Base-by-base conservation (phyloP, 148 eudicot species). In the Vaccinium darrowii region DNA sequence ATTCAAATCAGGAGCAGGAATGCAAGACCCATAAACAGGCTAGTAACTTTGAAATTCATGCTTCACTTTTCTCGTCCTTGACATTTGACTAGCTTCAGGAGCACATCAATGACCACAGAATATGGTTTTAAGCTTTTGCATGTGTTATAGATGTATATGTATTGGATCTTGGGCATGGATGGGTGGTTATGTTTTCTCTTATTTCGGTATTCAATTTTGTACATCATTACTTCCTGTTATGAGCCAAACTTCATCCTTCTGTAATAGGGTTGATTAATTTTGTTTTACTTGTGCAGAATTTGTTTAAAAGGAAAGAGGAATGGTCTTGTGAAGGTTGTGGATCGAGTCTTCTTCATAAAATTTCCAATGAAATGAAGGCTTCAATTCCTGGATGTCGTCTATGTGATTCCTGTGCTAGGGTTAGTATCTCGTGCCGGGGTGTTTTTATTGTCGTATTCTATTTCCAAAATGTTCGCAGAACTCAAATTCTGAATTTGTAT, bases 261-360 rank as follows among this genome's bases (percentile, higher is more conserved):
- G 14, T 43, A 21, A 51, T 49, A 43, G 60, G 36, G 58, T 80
- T 49, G 33, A 18, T 5, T 77, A 71, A 84, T 67, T 51, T 84
- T 82, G 39, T 60, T 58, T 78, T 12, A 19, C 79, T 84, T 79
- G 67, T 82, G 85, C 92, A 95, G 95, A 90, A 90, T 76, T 80
- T 81, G 5, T 58, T 82, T 7, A 81, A 80, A 56, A 87, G 75
- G 82, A 84, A 91, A 84, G 91, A 82, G 53, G 73, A 90, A 76
- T 86, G 86, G 84, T 90, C 88, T 54, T 94, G 99, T 90, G 93
- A 92, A 85, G 91, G 91, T 87, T 95, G 99, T 89, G 98, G 96
- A 56, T 82, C 76, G 69, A 90, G 87, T 81, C 91, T 96, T 83
- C 85, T 93, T 4, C 87, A 83, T 63, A 91, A 89, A 88, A 85